Percentiles rank a stretch among this genome's conserved stretches.
Evolutionary conservation across 2,329 filamentous ascomycete species (phyloP).

Genomic region (Cladophialophora bantiana): DNA sequence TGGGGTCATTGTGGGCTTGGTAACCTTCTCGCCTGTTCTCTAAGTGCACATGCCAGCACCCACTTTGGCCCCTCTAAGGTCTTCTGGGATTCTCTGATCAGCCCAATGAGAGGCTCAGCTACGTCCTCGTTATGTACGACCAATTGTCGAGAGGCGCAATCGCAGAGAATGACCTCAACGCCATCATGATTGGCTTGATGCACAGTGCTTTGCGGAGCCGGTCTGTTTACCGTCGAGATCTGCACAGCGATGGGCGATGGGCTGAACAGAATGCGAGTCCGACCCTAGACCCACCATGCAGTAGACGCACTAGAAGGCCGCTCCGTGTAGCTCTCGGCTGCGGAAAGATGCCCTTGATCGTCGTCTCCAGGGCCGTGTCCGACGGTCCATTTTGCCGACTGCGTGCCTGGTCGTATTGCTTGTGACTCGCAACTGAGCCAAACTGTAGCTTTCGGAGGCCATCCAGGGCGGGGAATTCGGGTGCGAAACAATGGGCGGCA

Average conservation of each 20-base stretch:
- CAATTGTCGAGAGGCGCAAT: background rate
- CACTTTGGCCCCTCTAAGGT: too few species aligned
- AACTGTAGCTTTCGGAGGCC: background rate
- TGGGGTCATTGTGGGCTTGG: too few species aligned
- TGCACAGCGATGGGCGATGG: background rate
- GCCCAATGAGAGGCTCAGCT: background rate
- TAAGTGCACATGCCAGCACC: too few species aligned
- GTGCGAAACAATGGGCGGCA: background rate
- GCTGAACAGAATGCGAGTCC: too few species aligned
- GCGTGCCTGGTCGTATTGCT: background rate
- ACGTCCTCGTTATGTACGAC: too few species aligned
- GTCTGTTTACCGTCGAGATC: background rate
- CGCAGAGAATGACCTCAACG: too few species aligned
- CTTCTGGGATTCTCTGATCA: too few species aligned
- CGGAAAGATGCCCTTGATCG: background rate
- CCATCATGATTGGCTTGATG: background rate
- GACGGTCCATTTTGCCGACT: background rate
- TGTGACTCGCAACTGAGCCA: too few species aligned
- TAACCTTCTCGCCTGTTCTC: too few species aligned
- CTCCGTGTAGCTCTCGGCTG: too few species aligned
- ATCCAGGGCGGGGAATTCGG: background rate
- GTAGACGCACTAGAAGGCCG: too few species aligned
- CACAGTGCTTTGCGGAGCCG: background rate
- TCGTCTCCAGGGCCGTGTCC: background rate
- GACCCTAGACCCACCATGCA: too few species aligned